Evolutionary conservation across 768 basidiomycete genomes (phyloP), one percentile per base, ranked within the genome.

Genomic region (Paxillus rubicundulus): DNA sequence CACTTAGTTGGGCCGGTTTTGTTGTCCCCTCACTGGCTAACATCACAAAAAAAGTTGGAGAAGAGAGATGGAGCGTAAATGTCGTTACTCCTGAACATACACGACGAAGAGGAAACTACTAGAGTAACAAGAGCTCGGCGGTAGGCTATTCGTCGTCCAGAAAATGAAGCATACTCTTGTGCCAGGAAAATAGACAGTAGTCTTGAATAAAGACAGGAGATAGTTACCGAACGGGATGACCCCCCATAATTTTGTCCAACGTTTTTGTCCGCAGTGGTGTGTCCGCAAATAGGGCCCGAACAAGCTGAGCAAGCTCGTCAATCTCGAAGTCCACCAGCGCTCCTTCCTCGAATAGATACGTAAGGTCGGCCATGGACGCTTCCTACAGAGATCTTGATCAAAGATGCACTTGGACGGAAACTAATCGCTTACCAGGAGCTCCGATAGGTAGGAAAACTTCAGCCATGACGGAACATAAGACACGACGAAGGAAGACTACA

Each of bases 401-500:
- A 14, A 20, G 32, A 49, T 18, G 32, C 13, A 54, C 18, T n/a
- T 30, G 12, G 36, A 32, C 24, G 39, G 24, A 14, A 28, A 44
- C 8, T 39, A 18, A 28, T 9, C 24, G 77, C 88, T 42, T 54
- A 94, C 93, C 77, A 98, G 67, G 12, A 98, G 78, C 68, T 97
- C 94, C 2, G 91, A 91, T 5, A 97, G 77, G 69, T 98, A 98
- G 17, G 89, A 92, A 69, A 91, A 96, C 69, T 96, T 96, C 60
- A 97, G 76, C 95, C 95, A 98, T 12, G 83, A 86, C 2, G 91
- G 88, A n/a, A 95, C 90, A 57, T 91, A 92, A 0, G 83, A 84
- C 1, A 87, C 87, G 7, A 92, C 84, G 44, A 88, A 84, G 0
- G 90, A 87, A 17, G 86, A 77, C 81, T 88, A 32, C 27, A 43